Conservation (phyloP, 768 basidiomycete species). For the Plicaturopsis crispa region DNA sequence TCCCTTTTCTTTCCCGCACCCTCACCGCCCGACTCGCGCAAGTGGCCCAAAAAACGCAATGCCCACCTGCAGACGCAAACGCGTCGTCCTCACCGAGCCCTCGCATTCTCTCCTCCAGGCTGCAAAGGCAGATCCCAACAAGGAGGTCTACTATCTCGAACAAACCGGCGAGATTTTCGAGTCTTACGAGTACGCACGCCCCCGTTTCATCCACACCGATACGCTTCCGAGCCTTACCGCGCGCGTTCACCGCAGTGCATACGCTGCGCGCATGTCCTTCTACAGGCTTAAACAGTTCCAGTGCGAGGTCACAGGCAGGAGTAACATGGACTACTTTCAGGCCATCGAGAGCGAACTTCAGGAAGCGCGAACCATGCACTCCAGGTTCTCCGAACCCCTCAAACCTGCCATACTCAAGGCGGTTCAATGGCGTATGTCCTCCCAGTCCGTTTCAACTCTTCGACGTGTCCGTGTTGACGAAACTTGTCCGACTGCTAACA, state of each 20-base stretch:
- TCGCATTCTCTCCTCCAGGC: slow-evolving; percentile 62
- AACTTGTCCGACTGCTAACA: slow-evolving; percentile 24
- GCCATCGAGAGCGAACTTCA: slow-evolving; percentile 87
- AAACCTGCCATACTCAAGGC: slow-evolving; percentile 87
- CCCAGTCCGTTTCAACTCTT: slow-evolving; percentile 11
- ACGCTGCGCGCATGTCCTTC: slow-evolving; percentile 89
- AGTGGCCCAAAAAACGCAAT: slow-evolving; percentile 32
- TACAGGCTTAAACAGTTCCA: slow-evolving; percentile 93
- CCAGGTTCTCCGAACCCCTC: slow-evolving; percentile 86
- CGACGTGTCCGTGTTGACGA: slow-evolving; percentile 9
- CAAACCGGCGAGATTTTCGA: slow-evolving; percentile 98
- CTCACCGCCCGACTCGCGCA: slow-evolving; percentile 2
- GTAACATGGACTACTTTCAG: slow-evolving; percentile 88
- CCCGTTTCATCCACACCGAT: slow-evolving; percentile 17
- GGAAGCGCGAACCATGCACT: slow-evolving; percentile 85
- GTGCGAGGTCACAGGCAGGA: slow-evolving; percentile 95
- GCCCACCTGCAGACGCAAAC: slow-evolving; percentile 87
- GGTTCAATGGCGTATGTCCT: slow-evolving; percentile 94
- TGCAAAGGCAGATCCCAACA: slow-evolving; percentile 54
- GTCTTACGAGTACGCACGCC: slow-evolving; percentile 63
- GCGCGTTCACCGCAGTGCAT: slow-evolving; percentile 46
- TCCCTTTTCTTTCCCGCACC: slow-evolving; percentile 4
- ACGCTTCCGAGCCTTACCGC: slow-evolving; percentile 11
- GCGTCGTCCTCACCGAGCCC: slow-evolving; percentile 83
- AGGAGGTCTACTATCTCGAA: slow-evolving; percentile 84